A percentile compares a stretch with the other conserved stretches of the same genome.
Evolutionary conservation across 345 rosid genomes (phyloP).

Genomic region (Populus pruinosa): DNA sequence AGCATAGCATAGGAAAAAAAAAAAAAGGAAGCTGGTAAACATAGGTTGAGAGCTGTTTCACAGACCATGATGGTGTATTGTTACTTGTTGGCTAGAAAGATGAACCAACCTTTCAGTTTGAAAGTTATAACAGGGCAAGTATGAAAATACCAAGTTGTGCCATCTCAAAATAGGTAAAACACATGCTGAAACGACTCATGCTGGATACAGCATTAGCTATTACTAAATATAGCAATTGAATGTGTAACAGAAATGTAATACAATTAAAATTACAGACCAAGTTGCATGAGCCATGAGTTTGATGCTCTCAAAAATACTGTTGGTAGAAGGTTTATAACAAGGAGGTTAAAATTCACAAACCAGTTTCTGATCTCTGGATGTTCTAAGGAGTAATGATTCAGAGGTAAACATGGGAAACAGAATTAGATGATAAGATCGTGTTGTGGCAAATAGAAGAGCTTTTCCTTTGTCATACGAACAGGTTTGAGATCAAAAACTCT

Average conservation of each 20-base stretch:
- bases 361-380: background rate
- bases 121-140: background rate
- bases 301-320: background rate
- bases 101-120: background rate
- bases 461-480: background rate
- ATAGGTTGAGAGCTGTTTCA: background rate
- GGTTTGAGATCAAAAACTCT: background rate
- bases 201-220: background rate
- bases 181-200: background rate
- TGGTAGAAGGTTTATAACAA: background rate
- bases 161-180: background rate
- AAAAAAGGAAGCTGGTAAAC: background rate
- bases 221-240: background rate
- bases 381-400: background rate
- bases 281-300: background rate
- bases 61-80: background rate
- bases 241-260: background rate
- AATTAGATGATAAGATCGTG: background rate
- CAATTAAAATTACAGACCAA: background rate
- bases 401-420: background rate
- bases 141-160: background rate
- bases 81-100: background rate
- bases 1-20: background rate
- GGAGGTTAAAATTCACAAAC: background rate
- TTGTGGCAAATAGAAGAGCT: background rate